Evolutionary conservation across 2,329 filamentous ascomycete genomes (phyloP), one percentile per base, ranked within the genome.

Genomic region (Bipolaris cookei): DNA sequence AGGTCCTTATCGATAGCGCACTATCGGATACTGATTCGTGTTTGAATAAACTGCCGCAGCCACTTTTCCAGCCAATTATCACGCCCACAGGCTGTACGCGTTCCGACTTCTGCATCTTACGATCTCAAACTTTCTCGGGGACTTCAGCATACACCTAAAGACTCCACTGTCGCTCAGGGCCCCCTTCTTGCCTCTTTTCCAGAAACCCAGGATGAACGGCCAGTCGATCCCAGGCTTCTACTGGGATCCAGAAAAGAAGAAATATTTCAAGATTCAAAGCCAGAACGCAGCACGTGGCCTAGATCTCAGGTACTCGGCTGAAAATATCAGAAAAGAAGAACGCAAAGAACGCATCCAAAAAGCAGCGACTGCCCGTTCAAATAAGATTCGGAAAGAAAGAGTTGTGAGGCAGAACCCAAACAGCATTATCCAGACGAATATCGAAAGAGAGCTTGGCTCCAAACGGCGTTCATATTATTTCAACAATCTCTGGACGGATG

Each of bases 201-300:
- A 6, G 3, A 4, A 1, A 18, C 3, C 3, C 41, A 35, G 4
- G 14, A 79, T 79, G 77, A 76, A 78, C 56, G 68, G 73, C 30
- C 73, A 74, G 52, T 65, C 76, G 34, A 76, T 83, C n/a, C 80
- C 81, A 3, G 81, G 81, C 32, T 82, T 77, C 58, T 82, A 81
- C 64, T 83, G 71, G 59, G 79, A 83, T 59, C 61, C 68, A 32
- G 78, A 80, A 37, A 82, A 80, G 68, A 73, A 75, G 47, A 83
- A 82, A 57, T 83, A 83, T 66, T 83, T 83, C 73, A 76, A 75
- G 35, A 78, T 83, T 20, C 74, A 77, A 50, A 70, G 73, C 14
- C 70, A 77, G 25, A 74, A 46, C 6, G 60, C 63, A 13, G 77
- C 70, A 50, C 68, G 47, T 69, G 74, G 34, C 65, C 76, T 54